Evolutionary conservation across 495 filamentous ascomycete genomes (phyloP).

Genomic region (Aspergillus nanangensis): DNA sequence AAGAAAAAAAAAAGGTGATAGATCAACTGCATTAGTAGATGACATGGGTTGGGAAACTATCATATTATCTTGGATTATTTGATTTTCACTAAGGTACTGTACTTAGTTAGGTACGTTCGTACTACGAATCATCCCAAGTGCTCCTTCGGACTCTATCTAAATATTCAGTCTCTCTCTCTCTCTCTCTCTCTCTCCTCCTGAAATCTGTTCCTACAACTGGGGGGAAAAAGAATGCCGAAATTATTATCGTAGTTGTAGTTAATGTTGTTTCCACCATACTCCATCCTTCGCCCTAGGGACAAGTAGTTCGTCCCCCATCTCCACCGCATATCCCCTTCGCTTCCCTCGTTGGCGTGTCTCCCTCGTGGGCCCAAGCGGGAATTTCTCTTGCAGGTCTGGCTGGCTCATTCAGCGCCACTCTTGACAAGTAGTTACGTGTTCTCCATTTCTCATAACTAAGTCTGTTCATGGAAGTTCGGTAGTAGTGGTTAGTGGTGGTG

Average conservation of each 20-base stretch:
- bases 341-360: conserved; percentile 5
- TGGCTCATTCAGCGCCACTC: background rate
- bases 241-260: too few relatives aligned
- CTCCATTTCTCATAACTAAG: background rate
- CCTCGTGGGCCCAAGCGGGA: conserved; percentile 16
- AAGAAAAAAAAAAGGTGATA: background rate
- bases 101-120: too few relatives aligned
- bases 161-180: too few relatives aligned
- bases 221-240: too few relatives aligned
- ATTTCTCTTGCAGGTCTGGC: conserved; percentile 8
- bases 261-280: too few relatives aligned
- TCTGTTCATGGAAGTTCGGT: too few relatives aligned
- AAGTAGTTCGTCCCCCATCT: conserved; percentile 4
- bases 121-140: too few relatives aligned
- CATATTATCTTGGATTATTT: too few relatives aligned
- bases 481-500: background rate
- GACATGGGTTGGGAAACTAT: background rate
- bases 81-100: too few relatives aligned
- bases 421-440: conserved; percentile 1
- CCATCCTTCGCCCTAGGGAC: background rate
- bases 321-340: conserved; percentile 5
- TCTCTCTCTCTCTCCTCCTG: too few relatives aligned
- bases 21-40: background rate
- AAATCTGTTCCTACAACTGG: too few relatives aligned
- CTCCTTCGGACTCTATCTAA: too few relatives aligned